These are phyloP conservation scores for Areca catechu DNA, from an alignment of 176 grass and related monocot species.

Conservation along the genomic window DNA sequence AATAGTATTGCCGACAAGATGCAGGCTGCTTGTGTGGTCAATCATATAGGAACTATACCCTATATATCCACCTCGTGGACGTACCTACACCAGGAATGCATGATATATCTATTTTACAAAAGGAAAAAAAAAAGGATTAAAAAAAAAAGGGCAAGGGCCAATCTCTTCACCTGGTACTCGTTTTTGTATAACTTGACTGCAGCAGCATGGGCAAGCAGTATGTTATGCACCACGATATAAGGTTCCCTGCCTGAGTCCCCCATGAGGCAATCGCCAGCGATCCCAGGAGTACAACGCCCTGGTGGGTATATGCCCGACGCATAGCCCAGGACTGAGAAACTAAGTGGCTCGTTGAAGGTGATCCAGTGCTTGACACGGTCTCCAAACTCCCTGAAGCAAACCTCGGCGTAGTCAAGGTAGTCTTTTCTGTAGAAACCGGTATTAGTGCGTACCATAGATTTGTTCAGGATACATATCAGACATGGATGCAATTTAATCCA, in stretches of 20 bases:
- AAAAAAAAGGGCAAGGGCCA: too few species aligned
- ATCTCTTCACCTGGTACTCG: conserved; percentile 21
- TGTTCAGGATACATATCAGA: background rate
- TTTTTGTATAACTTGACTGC: conserved; percentile 22
- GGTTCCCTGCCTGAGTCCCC: conserved; percentile 18
- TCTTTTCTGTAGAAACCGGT: conserved; percentile 16
- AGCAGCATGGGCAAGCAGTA: conserved; percentile 23
- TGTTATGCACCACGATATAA: conserved; percentile 19
- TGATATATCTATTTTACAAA: too few species aligned
- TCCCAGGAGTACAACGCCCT: conserved; percentile 32
- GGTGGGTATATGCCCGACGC: conserved; percentile 15
- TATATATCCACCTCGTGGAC: too few species aligned
- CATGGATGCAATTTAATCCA: background rate
- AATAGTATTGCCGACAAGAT: too few species aligned
- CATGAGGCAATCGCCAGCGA: conserved; percentile 1
- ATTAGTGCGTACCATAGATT: background rate
- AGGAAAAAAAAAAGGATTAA: too few species aligned
- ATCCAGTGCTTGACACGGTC: conserved; percentile 54
- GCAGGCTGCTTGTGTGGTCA: too few species aligned
- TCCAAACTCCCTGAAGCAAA: conserved; percentile 51
- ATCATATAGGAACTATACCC: too few species aligned
- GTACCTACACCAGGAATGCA: too few species aligned
- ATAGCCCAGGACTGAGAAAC: conserved; percentile 30
- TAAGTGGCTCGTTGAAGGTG: conserved; percentile 51
- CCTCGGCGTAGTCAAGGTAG: conserved; percentile 32